These are phyloP conservation scores for Collybia nuda DNA, from an alignment of 768 basidiomycete genomes.

Conservation along the genomic window DNA sequence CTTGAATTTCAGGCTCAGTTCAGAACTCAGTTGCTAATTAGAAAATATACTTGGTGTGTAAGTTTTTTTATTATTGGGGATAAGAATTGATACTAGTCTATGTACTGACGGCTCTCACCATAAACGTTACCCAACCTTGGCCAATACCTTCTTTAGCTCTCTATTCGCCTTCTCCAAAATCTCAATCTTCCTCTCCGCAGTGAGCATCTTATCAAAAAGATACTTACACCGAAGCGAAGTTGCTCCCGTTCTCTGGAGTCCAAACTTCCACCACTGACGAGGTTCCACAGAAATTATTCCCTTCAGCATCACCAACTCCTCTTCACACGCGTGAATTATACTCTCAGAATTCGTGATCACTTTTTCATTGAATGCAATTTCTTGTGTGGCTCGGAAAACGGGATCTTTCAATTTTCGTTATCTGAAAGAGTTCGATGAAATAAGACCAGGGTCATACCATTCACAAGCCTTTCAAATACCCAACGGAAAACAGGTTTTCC, in stretches of 20 bases:
- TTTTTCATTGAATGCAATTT: slow-evolving; percentile 77
- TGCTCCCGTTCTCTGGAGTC: slow-evolving; percentile 47
- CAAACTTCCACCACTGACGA: slow-evolving; percentile 31
- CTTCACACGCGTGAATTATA: slow-evolving; percentile 70
- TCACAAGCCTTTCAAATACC: slow-evolving; percentile 80
- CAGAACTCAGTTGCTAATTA: no score
- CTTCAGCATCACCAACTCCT: slow-evolving; percentile 68
- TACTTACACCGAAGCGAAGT: slow-evolving; percentile 62
- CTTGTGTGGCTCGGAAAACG: slow-evolving; percentile 78
- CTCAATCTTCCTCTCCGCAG: slow-evolving; percentile 67
- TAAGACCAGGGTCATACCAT: slow-evolving; percentile 49
- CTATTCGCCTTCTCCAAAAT: slow-evolving; percentile 69
- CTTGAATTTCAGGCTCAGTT: no score
- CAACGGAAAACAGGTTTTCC: slow-evolving; percentile 89
- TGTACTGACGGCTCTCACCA: no score
- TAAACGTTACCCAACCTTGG: slow-evolving; percentile 28
- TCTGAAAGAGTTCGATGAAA: not conserved
- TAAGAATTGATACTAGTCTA: no score
- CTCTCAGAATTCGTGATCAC: slow-evolving; percentile 57
- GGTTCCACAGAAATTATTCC: slow-evolving; percentile 57
- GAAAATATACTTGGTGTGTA: no score
- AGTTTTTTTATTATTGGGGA: no score
- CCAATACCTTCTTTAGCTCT: slow-evolving; percentile 60
- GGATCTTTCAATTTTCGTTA: slow-evolving; percentile 47
- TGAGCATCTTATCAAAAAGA: slow-evolving; percentile 73